Evolutionary conservation across 768 basidiomycete genomes (phyloP).

Genomic region (Stropharia rugosoannulata): DNA sequence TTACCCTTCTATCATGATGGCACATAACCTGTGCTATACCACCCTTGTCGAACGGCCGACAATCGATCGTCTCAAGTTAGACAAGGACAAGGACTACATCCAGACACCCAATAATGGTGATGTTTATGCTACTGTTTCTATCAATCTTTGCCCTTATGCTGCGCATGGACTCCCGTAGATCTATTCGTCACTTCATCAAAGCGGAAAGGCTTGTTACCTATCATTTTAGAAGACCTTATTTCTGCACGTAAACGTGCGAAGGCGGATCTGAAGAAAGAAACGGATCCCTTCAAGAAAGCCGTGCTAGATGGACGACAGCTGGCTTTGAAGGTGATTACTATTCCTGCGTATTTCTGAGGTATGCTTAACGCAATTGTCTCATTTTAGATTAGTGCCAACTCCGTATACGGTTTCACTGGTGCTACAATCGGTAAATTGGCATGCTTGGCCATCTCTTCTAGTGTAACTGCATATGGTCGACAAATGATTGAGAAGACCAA

Average conservation of each 20-base stretch:
- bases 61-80: constrained; percentile 74
- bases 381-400: constrained; percentile 95
- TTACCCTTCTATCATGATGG: constrained; percentile 99
- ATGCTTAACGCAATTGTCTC: not conserved
- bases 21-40: constrained; percentile 98
- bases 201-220: constrained; percentile 89
- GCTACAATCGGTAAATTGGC: constrained; percentile 97
- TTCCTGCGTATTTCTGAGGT: not conserved
- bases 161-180: constrained; percentile 45
- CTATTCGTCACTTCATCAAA: constrained; percentile 72
- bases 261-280: constrained; percentile 94
- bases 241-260: constrained; percentile 93
- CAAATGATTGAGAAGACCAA: constrained; percentile 99
- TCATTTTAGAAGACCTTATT: constrained; percentile 91
- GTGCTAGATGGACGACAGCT: constrained; percentile 97
- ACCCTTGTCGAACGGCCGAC: constrained; percentile 84
- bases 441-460: constrained; percentile 94
- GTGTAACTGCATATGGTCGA: constrained; percentile 93
- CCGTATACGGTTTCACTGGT: constrained; percentile 98
- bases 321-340: constrained; percentile 76
- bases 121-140: constrained; percentile 4
- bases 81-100: constrained; percentile 88
- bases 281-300: constrained; percentile 94
- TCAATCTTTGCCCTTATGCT: not conserved
- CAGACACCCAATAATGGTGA: constrained; percentile 94